Base-by-base conservation (phyloP, 2,329 filamentous ascomycete genomes). In the Parastagonospora avenae region DNA sequence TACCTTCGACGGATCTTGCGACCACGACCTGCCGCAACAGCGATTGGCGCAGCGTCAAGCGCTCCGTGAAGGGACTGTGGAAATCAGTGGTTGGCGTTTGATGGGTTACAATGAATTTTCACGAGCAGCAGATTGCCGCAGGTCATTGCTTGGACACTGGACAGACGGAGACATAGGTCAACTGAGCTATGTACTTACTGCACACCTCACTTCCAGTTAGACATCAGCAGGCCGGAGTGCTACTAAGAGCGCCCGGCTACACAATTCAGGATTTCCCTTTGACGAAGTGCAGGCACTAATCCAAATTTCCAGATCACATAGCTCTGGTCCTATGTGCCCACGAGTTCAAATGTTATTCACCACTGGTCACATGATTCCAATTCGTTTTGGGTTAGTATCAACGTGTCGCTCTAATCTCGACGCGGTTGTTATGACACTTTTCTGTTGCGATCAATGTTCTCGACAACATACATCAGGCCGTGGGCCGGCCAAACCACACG, bases 11-110 rank as follows among this genome's bases (percentile, higher is more conserved):
- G 40, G 48, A 52, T 33, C 46, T 46, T 30, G 46, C 55, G 46
- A 55, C 60, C 8, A 60, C 59, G 19, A 42, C 55, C 52, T 66
- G 66, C 56, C 69, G 68, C 49, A 59, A 57, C 45, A 63, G 66
- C 59, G 65, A 69, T 50, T 71, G 70, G 64, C 60, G 65, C 44
- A 60, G 62, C 45, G 55, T 69, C 52, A 71, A 64, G 61, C 46
- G 57, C 36, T 68, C 66, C 42, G 50, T 67, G 42, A 71, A 63
- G 59, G 62, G 63, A 44, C 46, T 72, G 24, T 71, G 68, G 66
- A 66, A 62, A 59, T 67, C 68, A 48, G 60, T 70, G 65, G 46
- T 58, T 64, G 66, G 68, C 67, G 66, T 70, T 72, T 60, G 71
- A 55, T 54, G 55, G 55, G 48, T 59, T 59, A 14, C 32, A 3